Percentiles rank a stretch among this genome's conserved stretches.
These are phyloP conservation scores for Phytophthora crassamura DNA, from an alignment of 352 stramenopile genomes.

Conservation along the genomic window DNA sequence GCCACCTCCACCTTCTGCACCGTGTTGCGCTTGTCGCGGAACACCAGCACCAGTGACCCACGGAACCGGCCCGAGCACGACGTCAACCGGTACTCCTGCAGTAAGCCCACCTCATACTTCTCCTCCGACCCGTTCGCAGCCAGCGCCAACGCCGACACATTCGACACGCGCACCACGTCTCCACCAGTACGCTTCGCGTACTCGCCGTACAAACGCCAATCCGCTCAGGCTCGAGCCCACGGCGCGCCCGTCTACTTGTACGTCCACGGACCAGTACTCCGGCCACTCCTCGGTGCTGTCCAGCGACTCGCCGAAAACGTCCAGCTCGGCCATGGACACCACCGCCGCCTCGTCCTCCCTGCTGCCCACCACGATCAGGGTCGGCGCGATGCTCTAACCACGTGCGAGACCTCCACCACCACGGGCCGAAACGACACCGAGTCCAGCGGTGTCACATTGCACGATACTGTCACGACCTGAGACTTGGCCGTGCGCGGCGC, in stretches of 20 bases:
- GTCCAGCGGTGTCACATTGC: no score
- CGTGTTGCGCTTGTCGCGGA: no score
- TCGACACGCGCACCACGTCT: constrained; percentile 9
- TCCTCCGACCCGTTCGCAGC: constrained; percentile 4
- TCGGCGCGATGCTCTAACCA: no score
- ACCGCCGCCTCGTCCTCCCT: not conserved
- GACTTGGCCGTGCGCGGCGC: no score
- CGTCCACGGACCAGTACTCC: constrained; percentile 11
- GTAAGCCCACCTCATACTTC: constrained; percentile 1
- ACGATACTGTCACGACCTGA: no score
- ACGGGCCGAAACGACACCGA: no score
- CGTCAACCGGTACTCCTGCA: constrained; percentile 2
- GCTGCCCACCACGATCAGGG: not conserved
- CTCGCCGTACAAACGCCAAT: not conserved
- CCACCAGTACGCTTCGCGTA: constrained; percentile 5
- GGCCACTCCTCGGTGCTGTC: no score
- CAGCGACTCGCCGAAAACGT: constrained; percentile 3
- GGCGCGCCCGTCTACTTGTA: constrained; percentile 5
- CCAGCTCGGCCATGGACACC: not conserved
- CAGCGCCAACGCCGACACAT: constrained; percentile 8
- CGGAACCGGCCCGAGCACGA: constrained; percentile 7
- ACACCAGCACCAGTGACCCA: constrained; percentile 18
- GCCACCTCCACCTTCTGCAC: constrained; percentile 17
- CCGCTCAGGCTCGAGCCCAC: not conserved
- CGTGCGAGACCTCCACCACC: no score